Evolutionary conservation across 2,329 filamentous ascomycete species (phyloP), one percentile per base, ranked within the genome.

Genomic region (Paraphaeosphaeria minitans): DNA sequence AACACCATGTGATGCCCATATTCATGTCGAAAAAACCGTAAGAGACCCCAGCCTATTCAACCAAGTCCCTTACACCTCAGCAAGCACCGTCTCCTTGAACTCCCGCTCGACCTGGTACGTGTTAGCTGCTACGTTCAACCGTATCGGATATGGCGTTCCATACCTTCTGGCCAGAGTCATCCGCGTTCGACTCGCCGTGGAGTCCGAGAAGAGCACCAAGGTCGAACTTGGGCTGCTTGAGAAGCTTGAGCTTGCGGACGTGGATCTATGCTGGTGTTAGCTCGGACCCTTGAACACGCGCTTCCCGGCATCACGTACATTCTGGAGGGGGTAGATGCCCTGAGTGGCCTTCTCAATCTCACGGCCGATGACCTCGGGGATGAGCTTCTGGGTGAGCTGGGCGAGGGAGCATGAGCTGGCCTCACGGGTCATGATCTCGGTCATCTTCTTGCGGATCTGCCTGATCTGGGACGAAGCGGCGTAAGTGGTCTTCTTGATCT

Each of bases 401-500:
- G 91, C 89, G 70, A 99, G 89, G 67, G 93, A 96, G 89, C 93
- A 96, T 85, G 87, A 92, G 74, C 91, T 87, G 66, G 95, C 95
- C 87, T 99, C 95, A 75, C 93, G 91, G 83, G 91, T 88, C 83
- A 99, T 98, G 83, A 99, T 98, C 84, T 99, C 95, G 68, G 88
- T 91, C 95, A 99, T 99, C 92, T 99, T 98, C 88, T 93, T 95
- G 83, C 95, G 91, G 82, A 99, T 99, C 74, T 91, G 89, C 72
- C 94, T 91, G 82, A 98, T 98, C 85, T 99, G 95, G 68, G 95
- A 98, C 68, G 92, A 93, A 69, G 90, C 90, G 73, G 95, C 95
- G 80, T 99, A 99, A 80, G 95, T 99, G 77, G 95, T 99, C 91
- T 98, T 99, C 91, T 97, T 97, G 87, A 99, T 94, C 88, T 99